Base-by-base conservation (phyloP, 768 basidiomycete genomes). In the Psilocybe subaeruginosa region DNA sequence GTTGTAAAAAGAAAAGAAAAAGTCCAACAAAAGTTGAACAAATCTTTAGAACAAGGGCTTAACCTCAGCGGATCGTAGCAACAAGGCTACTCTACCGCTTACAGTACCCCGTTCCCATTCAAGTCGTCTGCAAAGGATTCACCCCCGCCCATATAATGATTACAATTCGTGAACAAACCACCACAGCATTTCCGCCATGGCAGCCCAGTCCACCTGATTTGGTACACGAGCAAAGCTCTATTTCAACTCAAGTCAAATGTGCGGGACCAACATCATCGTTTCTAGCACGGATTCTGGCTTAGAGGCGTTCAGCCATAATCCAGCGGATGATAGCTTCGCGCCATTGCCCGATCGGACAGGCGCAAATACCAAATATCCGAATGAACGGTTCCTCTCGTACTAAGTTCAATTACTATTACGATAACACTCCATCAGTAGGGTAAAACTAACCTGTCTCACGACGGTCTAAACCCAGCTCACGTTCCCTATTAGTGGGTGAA, bases 371-470 rank as follows among this genome's bases (percentile, higher is more conserved):
- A 88, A 87, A 86, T 88, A 86, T 87, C 85, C 84, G 87, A 87
- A 89, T 86, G 83, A 85, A 85, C 85, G 80, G 87, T 89, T 88
- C 87, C 87, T 88, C 86, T 87, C 82, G 84, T 88, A 88, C 87
- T 88, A 86, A 85, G 85, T 84, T 85, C 83, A 85, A 88, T 87
- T 88, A 86, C 85, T 84, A 80, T 88, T 83, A 81, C 80, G 82
- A 85, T 77, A 79, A 87, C 84, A 73, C 83, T 83, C 82, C 86
- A 88, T 87, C 85, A 88, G 85, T 86, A 89, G 86, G 85, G 86
- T 88, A 88, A 88, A 89, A 89, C 86, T 88, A 89, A 88, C 86
- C 87, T 88, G 85, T 89, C 87, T 87, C 86, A 88, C 84, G 82
- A 88, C 82, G 84, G 86, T 87, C 86, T 87, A 88, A 88, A 87